Base-by-base conservation (phyloP, 129 eudicot species). In the Centrapalus pauciflorus region DNA sequence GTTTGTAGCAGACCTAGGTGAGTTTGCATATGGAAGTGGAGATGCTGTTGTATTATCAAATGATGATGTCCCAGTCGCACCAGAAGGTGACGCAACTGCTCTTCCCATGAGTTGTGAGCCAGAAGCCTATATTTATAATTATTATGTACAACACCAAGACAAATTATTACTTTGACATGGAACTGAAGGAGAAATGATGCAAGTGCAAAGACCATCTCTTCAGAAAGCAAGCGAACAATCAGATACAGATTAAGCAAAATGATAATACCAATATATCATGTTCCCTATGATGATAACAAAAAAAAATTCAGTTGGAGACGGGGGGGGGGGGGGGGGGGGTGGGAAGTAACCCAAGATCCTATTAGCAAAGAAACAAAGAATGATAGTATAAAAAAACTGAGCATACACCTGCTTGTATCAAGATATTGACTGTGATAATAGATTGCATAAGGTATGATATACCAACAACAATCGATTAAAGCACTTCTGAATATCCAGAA, bases 41-140 rank as follows among this genome's bases (percentile, higher is more conserved):
- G 96, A 93, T 61, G 98, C 78, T 23, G 94, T 76, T 27, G 96
- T 85, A 74, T 89, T 89, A 27, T 88, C 96, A 45, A 86, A 89
- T 46, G 96, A 73, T 41, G 89, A 66, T 16, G 82, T 43, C 9
- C 56, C 86, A 35, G 87, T 74, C 28, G 85, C 75, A 63, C 84
- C 90, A 67, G 90, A 84, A 73, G 96, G 99, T 55, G 96, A 93
- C 59, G 99, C 96, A 17, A 81, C 93, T 57, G 96, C 67, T 74
- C 96, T 80, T 76, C 91, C 96, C 61, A 83, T 80, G 32, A 83
- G 81, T 75, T 86, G 96, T 60, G 88, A 76, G 5, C 96, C 96
- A 86, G 96, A 78, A 71, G 86, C 83, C 96, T 92, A 70, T 17
- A 3, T 67, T 69, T n/a, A 7, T 40, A 14, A 27, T 30, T 19